phyloP scores from a whole-genome alignment of 257 asterid species.

The Plantago ovata region DNA sequence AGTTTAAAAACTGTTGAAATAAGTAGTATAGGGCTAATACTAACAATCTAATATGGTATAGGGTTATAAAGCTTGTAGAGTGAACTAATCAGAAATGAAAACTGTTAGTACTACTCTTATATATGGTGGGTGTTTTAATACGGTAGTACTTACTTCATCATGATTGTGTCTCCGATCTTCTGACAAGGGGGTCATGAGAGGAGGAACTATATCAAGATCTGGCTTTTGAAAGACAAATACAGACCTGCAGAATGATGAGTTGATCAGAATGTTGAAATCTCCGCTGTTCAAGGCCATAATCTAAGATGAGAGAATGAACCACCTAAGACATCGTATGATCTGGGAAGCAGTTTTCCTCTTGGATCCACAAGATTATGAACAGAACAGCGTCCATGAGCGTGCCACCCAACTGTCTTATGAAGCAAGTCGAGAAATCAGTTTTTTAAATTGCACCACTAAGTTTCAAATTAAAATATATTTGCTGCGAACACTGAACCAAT shows the following conservation, averaged over 20 bases:
- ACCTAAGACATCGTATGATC: conserved; percentile 87
- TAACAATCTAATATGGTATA: too few species aligned
- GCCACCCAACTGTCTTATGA: conserved; percentile 61
- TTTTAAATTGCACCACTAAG: conserved; percentile 11
- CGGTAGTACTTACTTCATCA: conserved; percentile 69
- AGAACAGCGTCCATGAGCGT: conserved; percentile 73
- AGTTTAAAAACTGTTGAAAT: too few species aligned
- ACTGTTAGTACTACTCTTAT: too few species aligned
- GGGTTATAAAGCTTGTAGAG: too few species aligned
- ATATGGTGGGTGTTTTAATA: too few species aligned
- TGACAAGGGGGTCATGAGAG: conserved; percentile 77
- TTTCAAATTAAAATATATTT: conserved; percentile 6
- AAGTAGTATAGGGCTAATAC: too few species aligned
- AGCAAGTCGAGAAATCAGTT: conserved; percentile 22
- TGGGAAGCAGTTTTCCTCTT: conserved; percentile 84
- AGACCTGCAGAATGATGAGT: conserved; percentile 51
- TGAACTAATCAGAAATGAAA: too few species aligned
- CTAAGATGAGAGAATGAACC: conserved; percentile 17
- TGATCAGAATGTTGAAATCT: not conserved
- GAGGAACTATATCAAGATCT: conserved; percentile 86
- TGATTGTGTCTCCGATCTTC: conserved; percentile 55
- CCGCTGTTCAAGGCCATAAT: not conserved
- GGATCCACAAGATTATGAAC: conserved; percentile 74
- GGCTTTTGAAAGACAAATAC: conserved; percentile 87
- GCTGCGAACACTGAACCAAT: conserved; percentile 6